These are phyloP conservation scores for Fusarium sarcochroum DNA, from an alignment of 2,329 filamentous ascomycete species.

Conservation along the genomic window DNA sequence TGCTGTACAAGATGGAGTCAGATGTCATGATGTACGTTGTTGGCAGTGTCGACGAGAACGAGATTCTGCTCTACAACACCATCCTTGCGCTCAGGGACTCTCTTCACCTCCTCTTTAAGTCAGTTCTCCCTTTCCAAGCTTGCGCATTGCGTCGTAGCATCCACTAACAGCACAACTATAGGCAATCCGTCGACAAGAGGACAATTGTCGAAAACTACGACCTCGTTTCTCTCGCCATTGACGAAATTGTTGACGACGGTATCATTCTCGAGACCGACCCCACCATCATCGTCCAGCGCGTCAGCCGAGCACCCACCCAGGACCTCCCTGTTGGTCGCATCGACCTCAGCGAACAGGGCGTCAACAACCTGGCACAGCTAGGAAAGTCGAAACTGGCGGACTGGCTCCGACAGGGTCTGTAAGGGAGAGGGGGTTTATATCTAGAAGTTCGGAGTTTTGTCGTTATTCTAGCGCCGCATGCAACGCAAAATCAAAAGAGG, in stretches of 20 bases:
- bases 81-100: slow-evolving; percentile 92
- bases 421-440: slow-evolving; percentile 46
- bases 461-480: slow-evolving; percentile 50
- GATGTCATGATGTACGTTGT: slow-evolving; percentile 98
- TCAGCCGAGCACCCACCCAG: slow-evolving; percentile 91
- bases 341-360: slow-evolving; percentile 94
- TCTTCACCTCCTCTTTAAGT: slow-evolving; percentile 94
- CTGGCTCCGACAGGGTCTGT: slow-evolving; percentile 88
- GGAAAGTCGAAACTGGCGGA: slow-evolving; percentile 93
- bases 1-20: slow-evolving; percentile 97
- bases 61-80: slow-evolving; percentile 95
- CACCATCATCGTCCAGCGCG: slow-evolving; percentile 90
- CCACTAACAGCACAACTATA: slow-evolving; percentile 55
- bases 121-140: slow-evolving; percentile 49
- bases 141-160: background rate
- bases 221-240: slow-evolving; percentile 90
- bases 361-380: slow-evolving; percentile 94
- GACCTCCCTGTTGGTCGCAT: slow-evolving; percentile 95
- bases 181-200: slow-evolving; percentile 96
- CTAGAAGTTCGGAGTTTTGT: slow-evolving; percentile 46
- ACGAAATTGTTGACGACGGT: slow-evolving; percentile 95
- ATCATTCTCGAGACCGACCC: slow-evolving; percentile 98
- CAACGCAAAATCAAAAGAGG: slow-evolving; percentile 42
- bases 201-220: slow-evolving; percentile 99
- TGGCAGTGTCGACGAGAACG: slow-evolving; percentile 92